Evolutionary conservation across 2,329 filamentous ascomycete genomes (phyloP).

Genomic region (Ampelomyces quisqualis): DNA sequence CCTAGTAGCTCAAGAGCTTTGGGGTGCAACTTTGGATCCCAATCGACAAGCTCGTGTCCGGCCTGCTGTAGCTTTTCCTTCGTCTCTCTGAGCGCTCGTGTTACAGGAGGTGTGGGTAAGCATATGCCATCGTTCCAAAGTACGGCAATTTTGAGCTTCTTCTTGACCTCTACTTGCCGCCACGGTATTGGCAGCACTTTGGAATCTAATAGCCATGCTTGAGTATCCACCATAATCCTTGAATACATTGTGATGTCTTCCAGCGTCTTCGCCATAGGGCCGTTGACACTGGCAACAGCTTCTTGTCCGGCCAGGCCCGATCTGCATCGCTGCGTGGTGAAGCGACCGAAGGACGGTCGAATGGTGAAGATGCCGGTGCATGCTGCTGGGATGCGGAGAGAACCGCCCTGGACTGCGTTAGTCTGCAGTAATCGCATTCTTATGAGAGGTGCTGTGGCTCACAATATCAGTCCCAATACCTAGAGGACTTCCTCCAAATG

Average conservation of each 20-base stretch:
- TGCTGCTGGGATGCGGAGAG: conserved; percentile 57
- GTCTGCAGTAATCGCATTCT: background rate
- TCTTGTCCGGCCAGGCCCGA: conserved; percentile 66
- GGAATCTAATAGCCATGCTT: conserved; percentile 57
- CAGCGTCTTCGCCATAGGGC: conserved; percentile 60
- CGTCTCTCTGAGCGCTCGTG: conserved; percentile 57
- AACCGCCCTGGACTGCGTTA: conserved; percentile 47
- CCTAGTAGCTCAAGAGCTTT: conserved; percentile 53
- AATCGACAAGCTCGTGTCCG: conserved; percentile 58
- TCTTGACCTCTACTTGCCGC: conserved; percentile 46
- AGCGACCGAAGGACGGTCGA: conserved; percentile 59
- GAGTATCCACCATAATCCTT: conserved; percentile 44
- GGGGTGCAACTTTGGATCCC: conserved; percentile 56
- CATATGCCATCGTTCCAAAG: conserved; percentile 55
- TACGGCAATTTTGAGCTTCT: conserved; percentile 61
- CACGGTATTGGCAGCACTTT: conserved; percentile 57
- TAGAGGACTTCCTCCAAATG: conserved; percentile 59
- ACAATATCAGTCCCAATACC: conserved; percentile 67
- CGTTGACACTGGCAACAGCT: conserved; percentile 63
- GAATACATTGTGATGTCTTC: conserved; percentile 52
- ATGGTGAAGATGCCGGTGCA: conserved; percentile 61
- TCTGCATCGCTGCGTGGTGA: conserved; percentile 56
- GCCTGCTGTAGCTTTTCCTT: conserved; percentile 54
- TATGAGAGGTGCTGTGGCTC: background rate
- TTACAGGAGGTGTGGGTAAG: conserved; percentile 55